phyloP scores from a whole-genome alignment of 1,139 yeast genomes.

The Blastobotrys raffinosifermentans region DNA sequence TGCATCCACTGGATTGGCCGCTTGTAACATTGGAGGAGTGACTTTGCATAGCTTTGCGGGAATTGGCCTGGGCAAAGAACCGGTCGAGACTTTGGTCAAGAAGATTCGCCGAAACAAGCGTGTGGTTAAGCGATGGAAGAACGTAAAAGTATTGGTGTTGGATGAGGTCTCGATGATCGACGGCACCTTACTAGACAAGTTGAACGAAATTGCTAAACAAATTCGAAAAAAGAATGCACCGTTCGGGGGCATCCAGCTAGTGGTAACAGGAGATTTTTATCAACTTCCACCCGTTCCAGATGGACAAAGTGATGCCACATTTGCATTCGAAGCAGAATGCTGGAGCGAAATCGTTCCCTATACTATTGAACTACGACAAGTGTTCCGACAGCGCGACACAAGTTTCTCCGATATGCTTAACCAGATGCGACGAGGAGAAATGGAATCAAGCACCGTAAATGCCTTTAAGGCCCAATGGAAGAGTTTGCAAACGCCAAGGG shows the following conservation, averaged over 20 bases:
- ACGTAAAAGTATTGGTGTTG: constrained; percentile 56
- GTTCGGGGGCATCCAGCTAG: constrained; percentile 79
- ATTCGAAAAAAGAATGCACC: constrained; percentile 31
- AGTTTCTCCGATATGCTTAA: constrained; percentile 78
- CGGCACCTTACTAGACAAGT: constrained; percentile 56
- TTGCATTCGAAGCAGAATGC: constrained; percentile 70
- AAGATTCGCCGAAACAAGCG: constrained; percentile 42
- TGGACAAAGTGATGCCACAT: constrained; percentile 37
- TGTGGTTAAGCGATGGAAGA: constrained; percentile 51
- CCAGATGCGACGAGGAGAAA: constrained; percentile 72
- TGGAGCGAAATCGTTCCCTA: constrained; percentile 65
- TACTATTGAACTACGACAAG: constrained; percentile 67
- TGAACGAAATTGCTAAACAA: constrained; percentile 53
- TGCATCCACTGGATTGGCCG: constrained; percentile 92
- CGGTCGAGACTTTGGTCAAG: constrained; percentile 40
- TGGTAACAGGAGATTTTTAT: constrained; percentile 78
- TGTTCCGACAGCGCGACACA: constrained; percentile 90
- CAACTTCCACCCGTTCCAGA: constrained; percentile 72
- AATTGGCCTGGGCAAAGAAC: constrained; percentile 64
- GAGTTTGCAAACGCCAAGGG: constrained; percentile 45
- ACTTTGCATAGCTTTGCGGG: constrained; percentile 79
- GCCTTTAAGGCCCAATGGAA: constrained; percentile 56
- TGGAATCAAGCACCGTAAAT: constrained; percentile 47
- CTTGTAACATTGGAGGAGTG: constrained; percentile 80
- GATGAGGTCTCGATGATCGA: constrained; percentile 86